Evolutionary conservation across 345 rosid species (phyloP).

Genomic region (rapeseed (Brassica napus)): Da-Ae NC_063436.1:20401501-20402000

Average conservation of each 20-base stretch:
- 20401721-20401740: constrained; percentile 87
- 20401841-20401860: too few relatives aligned
- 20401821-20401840: too few relatives aligned
- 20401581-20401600: constrained; percentile 94
- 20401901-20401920: not conserved
- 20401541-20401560: constrained; percentile 98
- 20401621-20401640: not conserved
- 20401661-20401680: not conserved
- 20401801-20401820: constrained; percentile 50
- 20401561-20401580: constrained; percentile 95
- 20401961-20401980: not conserved
- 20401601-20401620: constrained; percentile 53
- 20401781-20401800: constrained; percentile 94
- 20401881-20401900: too few relatives aligned
- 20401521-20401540: constrained; percentile 91
- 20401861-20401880: too few relatives aligned
- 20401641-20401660: too few relatives aligned
- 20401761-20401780: constrained; percentile 89
- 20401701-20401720: constrained; percentile 98
- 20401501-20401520: constrained; percentile 63
- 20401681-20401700: constrained; percentile 47
- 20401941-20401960: not conserved
- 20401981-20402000: constrained; percentile 16
- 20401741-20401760: constrained; percentile 91
- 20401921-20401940: not conserved